These are phyloP conservation scores for Arthromyces matolae DNA, from an alignment of 768 basidiomycete species.

Conservation along the genomic window DNA sequence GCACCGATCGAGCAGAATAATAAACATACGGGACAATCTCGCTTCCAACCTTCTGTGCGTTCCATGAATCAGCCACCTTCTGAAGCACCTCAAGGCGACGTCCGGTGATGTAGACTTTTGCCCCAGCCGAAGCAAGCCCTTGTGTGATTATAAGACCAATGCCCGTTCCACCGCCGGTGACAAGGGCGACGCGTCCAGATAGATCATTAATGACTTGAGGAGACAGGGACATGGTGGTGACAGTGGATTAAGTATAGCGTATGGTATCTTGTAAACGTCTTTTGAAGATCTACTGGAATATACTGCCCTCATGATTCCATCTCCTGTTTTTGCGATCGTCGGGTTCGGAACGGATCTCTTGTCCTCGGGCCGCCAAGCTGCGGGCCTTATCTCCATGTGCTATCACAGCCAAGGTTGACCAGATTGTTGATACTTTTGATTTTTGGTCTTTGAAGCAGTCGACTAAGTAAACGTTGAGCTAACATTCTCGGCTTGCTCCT, in stretches of 20 bases:
- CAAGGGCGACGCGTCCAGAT: conserved; percentile 51
- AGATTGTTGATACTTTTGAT: not conserved
- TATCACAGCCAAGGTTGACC: not conserved
- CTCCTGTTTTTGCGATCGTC: too few species aligned
- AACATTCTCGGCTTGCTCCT: too few species aligned
- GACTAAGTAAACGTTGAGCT: not conserved
- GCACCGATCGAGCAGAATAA: not conserved
- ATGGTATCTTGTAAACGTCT: too few species aligned
- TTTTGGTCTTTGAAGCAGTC: not conserved
- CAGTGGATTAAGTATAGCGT: not conserved
- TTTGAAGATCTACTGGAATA: too few species aligned
- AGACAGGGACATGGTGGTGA: conserved; percentile 25
- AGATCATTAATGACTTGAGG: conserved; percentile 46
- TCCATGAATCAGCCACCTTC: conserved; percentile 48
- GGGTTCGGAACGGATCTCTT: conserved; percentile 14
- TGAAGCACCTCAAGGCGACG: conserved; percentile 64
- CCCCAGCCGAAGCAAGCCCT: conserved; percentile 73
- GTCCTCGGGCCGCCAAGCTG: too few species aligned
- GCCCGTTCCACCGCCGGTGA: conserved; percentile 53
- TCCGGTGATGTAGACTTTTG: conserved; percentile 78
- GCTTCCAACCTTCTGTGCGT: conserved; percentile 40
- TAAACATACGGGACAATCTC: conserved; percentile 53
- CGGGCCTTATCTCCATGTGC: not conserved
- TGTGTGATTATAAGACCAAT: conserved; percentile 64
- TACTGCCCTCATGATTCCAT: too few species aligned